A percentile compares a stretch with the other conserved stretches of the same genome.
These are phyloP conservation scores for Zygosaccharomyces pseudobailii DNA, from an alignment of 1,139 yeast species.

Conservation along the genomic window DNA sequence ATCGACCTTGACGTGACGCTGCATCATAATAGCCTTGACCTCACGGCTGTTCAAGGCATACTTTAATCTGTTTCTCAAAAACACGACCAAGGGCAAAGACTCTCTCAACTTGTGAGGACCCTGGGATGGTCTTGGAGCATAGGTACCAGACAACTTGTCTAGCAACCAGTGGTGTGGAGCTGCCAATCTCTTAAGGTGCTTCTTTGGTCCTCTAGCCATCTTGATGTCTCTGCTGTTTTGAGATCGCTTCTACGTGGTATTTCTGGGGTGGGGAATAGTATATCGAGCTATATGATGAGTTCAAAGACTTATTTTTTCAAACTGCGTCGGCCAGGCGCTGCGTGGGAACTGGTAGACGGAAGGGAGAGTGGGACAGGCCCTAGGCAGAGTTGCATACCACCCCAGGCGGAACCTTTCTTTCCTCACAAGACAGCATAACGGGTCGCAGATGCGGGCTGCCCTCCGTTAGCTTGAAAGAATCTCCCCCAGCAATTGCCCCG, in stretches of 20 bases:
- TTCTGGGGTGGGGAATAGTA: neutral
- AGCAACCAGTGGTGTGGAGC: conserved; percentile 99
- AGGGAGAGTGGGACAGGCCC: neutral
- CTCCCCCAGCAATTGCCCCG: neutral
- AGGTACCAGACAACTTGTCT: conserved; percentile 99
- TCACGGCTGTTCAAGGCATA: conserved; percentile 99
- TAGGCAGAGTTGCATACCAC: neutral
- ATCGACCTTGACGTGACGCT: conserved; percentile 98
- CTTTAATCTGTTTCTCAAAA: conserved; percentile 99
- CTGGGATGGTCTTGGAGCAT: conserved; percentile 99
- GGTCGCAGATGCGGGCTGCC: too few relatives aligned
- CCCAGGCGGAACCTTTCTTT: too few relatives aligned
- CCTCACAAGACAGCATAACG: too few relatives aligned
- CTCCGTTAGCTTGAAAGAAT: neutral
- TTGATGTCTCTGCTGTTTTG: conserved; percentile 24
- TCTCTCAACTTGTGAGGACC: conserved; percentile 99
- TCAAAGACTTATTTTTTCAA: conserved; percentile 2
- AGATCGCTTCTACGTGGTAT: conserved; percentile 1
- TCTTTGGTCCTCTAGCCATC: conserved; percentile 98
- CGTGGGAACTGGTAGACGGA: neutral
- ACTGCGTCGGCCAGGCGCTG: conserved; percentile 1
- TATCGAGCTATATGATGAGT: conserved; percentile 1
- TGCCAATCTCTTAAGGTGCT: conserved; percentile 96
- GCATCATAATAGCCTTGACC: conserved; percentile 98
- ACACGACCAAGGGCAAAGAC: conserved; percentile 95